These are phyloP conservation scores for Apiospora koreana DNA, from an alignment of 2,329 filamentous ascomycete species.

Conservation along the genomic window DNA sequence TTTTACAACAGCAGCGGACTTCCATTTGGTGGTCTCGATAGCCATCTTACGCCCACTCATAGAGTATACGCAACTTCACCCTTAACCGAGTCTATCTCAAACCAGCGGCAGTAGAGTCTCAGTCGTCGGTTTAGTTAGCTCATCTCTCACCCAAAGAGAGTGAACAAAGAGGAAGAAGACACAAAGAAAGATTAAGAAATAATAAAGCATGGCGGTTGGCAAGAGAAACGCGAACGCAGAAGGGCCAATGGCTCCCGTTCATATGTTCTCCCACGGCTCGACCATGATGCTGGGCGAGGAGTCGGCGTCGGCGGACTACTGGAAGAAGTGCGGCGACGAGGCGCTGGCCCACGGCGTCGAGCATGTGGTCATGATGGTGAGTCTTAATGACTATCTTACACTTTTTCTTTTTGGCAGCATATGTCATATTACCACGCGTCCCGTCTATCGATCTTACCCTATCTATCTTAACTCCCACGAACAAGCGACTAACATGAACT, in stretches of 20 bases:
- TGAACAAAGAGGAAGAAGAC: background rate
- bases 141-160: too few relatives aligned
- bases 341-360: slow-evolving; percentile 61
- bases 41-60: background rate
- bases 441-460: background rate
- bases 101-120: background rate
- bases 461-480: background rate
- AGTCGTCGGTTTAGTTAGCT: background rate
- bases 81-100: background rate
- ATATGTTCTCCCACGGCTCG: slow-evolving; percentile 71
- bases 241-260: slow-evolving; percentile 50
- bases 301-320: slow-evolving; percentile 61
- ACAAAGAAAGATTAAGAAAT: background rate
- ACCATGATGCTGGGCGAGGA: slow-evolving; percentile 73
- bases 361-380: slow-evolving; percentile 66
- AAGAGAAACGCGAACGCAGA: slow-evolving; percentile 11
- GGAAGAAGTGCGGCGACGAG: slow-evolving; percentile 65
- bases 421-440: background rate
- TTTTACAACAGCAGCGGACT: background rate
- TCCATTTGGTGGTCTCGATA: background rate
- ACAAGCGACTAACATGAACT: slow-evolving; percentile 8
- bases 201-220: slow-evolving; percentile 17
- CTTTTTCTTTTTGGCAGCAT: background rate
- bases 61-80: background rate
- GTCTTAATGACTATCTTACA: background rate